Evolutionary conservation across 2,329 filamentous ascomycete genomes (phyloP), one percentile per base, ranked within the genome.

Genomic region (Cryphonectria radicalis): DNA sequence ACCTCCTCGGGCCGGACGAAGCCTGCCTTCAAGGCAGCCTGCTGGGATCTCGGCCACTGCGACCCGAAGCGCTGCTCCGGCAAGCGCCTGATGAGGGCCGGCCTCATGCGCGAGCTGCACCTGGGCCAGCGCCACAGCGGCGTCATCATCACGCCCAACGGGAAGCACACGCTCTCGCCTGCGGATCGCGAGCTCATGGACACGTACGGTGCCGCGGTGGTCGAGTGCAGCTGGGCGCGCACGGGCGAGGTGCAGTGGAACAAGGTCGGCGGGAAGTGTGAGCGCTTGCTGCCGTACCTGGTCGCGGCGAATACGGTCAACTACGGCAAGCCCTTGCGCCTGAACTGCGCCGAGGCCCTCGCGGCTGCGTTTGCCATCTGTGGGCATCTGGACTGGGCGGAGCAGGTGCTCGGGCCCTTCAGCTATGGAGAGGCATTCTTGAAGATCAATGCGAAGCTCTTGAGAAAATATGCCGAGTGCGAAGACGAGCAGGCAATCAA

Each of bases 1-100:
- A 40, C 77, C 70, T 71, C 77, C 69, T 50, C 62, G n/a, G 46
- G 72, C 59, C 66, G 72, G 64, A 73, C 77, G 65, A 88, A 77
- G 74, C 90, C 83, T 55, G 78, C 84, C 32, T 98, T 95, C 88
- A 97, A 97, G 83, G 95, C 96, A 65, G 96, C 95, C 72, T 98
- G 95, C 81, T 99, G 96, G 96, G 96, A 99, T 79, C 87, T 99
- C 46, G 95, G 95, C 73, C 96, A 99, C 84, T 99, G 96, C 85
- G 96, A 99, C 79, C 94, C 95, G 11, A 98, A 98, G 82, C 88
- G 95, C 76, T 99, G 96, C 83, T 98, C 95, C 0, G 96, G 96
- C 43, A 99, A 99, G 84, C 91, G 93, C 74, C 88, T 99, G 46
- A 97, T 99, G 88, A 91, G 92, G 74, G 88, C 97, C 69, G 95